Evolutionary conservation across 2,329 filamentous ascomycete species (phyloP).

Genomic region (Pyrenophora tritici-repentis): DNA sequence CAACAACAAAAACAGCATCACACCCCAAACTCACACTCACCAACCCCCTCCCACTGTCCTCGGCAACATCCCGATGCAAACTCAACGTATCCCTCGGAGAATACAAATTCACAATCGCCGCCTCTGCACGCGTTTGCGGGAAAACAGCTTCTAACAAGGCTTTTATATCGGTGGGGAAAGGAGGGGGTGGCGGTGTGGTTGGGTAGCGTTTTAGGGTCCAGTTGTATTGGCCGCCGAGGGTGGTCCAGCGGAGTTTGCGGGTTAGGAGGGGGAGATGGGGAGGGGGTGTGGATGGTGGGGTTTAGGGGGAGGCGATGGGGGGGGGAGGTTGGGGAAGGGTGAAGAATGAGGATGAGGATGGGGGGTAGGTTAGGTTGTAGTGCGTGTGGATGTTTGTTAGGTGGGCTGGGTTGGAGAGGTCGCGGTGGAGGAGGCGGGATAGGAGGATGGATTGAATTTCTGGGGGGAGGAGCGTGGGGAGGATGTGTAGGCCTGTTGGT

Average conservation of each 20-base stretch:
- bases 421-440: constrained; percentile 74
- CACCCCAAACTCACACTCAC: constrained; percentile 89
- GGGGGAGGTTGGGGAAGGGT: constrained; percentile 41
- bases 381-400: constrained; percentile 90
- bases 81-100: constrained; percentile 88
- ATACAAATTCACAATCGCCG: constrained; percentile 94
- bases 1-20: constrained; percentile 85
- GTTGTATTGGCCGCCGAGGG: constrained; percentile 93
- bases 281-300: constrained; percentile 74
- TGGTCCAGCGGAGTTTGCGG: constrained; percentile 89
- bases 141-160: constrained; percentile 72
- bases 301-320: constrained; percentile 64
- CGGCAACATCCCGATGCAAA: constrained; percentile 92
- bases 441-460: constrained; percentile 72
- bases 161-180: constrained; percentile 76
- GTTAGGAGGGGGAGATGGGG: constrained; percentile 66
- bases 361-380: constrained; percentile 70
- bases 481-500: constrained; percentile 72
- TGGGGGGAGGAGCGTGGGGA: constrained; percentile 75
- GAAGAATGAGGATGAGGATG: constrained; percentile 58
- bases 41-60: constrained; percentile 76
- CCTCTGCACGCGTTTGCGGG: constrained; percentile 77
- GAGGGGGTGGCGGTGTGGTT: constrained; percentile 68
- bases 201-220: constrained; percentile 90
- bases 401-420: constrained; percentile 74